Conservation (phyloP, 169 alveolate genomes). For the Cardiosporidium cionae region DNA sequence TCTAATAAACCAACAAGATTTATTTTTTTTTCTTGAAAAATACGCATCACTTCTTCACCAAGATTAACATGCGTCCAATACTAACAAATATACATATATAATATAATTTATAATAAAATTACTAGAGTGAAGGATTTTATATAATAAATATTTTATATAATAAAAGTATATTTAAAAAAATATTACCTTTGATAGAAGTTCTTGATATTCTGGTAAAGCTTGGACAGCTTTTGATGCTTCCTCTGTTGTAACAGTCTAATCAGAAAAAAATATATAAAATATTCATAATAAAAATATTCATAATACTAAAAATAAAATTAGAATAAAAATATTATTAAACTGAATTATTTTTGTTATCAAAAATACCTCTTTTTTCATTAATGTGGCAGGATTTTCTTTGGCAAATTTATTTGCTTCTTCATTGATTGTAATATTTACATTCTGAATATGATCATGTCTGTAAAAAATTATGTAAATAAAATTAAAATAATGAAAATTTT, state of each 20-base stretch:
- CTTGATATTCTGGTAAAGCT: conserved; percentile 33
- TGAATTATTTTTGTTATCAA: too few species aligned
- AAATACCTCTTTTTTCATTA: too few species aligned
- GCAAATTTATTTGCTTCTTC: conserved; percentile 21
- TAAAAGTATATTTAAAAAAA: background rate
- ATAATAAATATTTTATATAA: too few species aligned
- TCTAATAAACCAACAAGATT: conserved; percentile 27
- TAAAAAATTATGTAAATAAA: too few species aligned
- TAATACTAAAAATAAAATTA: too few species aligned
- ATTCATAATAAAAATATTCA: too few species aligned
- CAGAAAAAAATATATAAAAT: too few species aligned
- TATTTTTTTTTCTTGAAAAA: conserved; percentile 16
- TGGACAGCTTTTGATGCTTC: conserved; percentile 26
- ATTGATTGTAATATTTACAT: conserved; percentile 14
- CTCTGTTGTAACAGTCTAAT: conserved; percentile 1
- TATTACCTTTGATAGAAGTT: conserved; percentile 25
- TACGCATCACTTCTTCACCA: conserved; percentile 24
- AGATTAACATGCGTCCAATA: conserved; percentile 31
- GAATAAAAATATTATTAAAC: too few species aligned
- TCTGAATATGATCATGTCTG: conserved; percentile 33
- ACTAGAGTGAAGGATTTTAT: too few species aligned
- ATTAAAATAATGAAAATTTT: too few species aligned
- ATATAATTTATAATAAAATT: too few species aligned
- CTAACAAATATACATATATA: too few species aligned
- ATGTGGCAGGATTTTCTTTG: conserved; percentile 25